A percentile compares a stretch with the other conserved stretches of the same genome.
Evolutionary conservation across 2,329 filamentous ascomycete species (phyloP).

Genomic region (Achaetomium macrosporum): DNA sequence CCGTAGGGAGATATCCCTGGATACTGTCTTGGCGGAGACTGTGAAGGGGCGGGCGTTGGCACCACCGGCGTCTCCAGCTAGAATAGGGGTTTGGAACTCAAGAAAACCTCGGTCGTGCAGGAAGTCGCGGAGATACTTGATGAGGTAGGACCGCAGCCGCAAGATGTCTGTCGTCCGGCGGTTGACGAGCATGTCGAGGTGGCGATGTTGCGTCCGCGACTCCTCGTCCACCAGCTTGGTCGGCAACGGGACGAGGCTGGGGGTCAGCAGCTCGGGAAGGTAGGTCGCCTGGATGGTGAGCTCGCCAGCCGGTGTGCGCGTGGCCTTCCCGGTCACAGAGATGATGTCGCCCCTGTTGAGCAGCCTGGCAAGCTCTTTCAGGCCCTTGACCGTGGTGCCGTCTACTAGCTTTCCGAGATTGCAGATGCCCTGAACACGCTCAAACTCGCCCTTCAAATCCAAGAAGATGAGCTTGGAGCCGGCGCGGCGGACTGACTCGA

Average conservation of each 20-base stretch:
- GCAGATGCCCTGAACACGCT: constrained; percentile 69
- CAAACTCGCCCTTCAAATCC: constrained; percentile 68
- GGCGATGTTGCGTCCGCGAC: constrained; percentile 67
- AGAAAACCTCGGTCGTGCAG: constrained; percentile 68
- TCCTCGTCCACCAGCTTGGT: constrained; percentile 63
- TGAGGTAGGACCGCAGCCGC: constrained; percentile 66
- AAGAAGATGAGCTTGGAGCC: constrained; percentile 80
- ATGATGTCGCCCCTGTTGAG: constrained; percentile 79
- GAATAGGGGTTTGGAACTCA: constrained; percentile 86
- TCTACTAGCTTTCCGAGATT: constrained; percentile 50
- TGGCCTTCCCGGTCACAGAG: constrained; percentile 64
- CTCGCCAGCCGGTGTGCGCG: constrained; percentile 65
- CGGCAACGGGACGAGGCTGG: constrained; percentile 74
- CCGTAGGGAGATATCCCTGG: constrained; percentile 67
- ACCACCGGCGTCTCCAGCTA: constrained; percentile 77
- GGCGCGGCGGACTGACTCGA: constrained; percentile 63
- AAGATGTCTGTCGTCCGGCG: constrained; percentile 61
- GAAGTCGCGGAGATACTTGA: constrained; percentile 67
- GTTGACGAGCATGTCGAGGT: constrained; percentile 82
- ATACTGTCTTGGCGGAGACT: constrained; percentile 59
- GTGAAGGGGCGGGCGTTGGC: constrained; percentile 88
- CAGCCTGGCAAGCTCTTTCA: constrained; percentile 58
- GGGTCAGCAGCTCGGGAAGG: constrained; percentile 67
- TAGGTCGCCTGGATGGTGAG: constrained; percentile 64
- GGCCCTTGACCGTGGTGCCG: constrained; percentile 36